These are phyloP conservation scores for Vitis rotundifolia DNA, from an alignment of 164 flowering plant genomes.

Conservation along the genomic window DNA sequence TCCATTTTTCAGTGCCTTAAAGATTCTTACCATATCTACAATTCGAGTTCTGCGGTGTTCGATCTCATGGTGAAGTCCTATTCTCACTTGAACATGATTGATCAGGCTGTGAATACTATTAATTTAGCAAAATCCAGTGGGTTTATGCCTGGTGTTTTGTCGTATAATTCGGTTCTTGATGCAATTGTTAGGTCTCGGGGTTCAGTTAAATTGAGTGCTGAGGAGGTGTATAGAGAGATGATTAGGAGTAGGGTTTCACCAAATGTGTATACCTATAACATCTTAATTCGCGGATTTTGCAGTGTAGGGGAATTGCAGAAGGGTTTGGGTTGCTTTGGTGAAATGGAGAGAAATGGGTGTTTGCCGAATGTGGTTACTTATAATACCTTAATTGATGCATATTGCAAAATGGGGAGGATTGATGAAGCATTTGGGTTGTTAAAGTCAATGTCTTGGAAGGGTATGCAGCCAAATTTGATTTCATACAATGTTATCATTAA, in stretches of 20 bases:
- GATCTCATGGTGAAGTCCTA: conserved; percentile 79
- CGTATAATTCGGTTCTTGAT: conserved; percentile 74
- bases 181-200: conserved; percentile 41
- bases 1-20: conserved; percentile 52
- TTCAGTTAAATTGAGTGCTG: conserved; percentile 26
- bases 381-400: conserved; percentile 71
- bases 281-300: conserved; percentile 73
- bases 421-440: conserved; percentile 48
- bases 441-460: conserved; percentile 38
- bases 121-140: conserved; percentile 54
- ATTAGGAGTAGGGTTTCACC: conserved; percentile 45
- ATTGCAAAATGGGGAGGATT: conserved; percentile 53
- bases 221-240: conserved; percentile 59
- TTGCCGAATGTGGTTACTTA: conserved; percentile 82
- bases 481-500: conserved; percentile 74
- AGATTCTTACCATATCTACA: conserved; percentile 49
- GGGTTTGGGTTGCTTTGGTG: conserved; percentile 51
- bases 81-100: conserved; percentile 43
- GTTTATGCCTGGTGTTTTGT: conserved; percentile 77
- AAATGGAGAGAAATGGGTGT: conserved; percentile 72
- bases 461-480: conserved; percentile 68
- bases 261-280: conserved; percentile 76
- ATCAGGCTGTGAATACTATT: conserved; percentile 50
- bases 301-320: conserved; percentile 45
- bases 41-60: conserved; percentile 69